Base-by-base conservation (phyloP, 2,329 filamentous ascomycete genomes). In the Stylonectria norvegica region DNA sequence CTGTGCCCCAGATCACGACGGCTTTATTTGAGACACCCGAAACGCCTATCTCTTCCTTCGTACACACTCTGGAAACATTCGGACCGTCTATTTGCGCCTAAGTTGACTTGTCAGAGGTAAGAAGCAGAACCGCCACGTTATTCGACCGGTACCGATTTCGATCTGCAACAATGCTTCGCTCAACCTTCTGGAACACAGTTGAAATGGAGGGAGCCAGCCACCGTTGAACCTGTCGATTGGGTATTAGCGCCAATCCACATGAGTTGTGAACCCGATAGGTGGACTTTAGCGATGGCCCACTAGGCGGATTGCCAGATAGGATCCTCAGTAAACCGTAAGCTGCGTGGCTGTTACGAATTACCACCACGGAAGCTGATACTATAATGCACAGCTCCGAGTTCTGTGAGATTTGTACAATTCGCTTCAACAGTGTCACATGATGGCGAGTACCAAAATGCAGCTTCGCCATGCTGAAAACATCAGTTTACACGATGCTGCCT, bases 141-240 rank as follows among this genome's bases (percentile, higher is more conserved):
- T 8, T 32, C 17, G 6, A 32, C 42, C 39, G 20, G 45, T 48
- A 31, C 37, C 40, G 51, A 49, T 53, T 40, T 47, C 30, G 33
- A 50, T 23, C 20, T 34, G 32, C 14, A 19, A 23, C 19, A 25
- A 6, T 17, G 12, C n/a, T 57, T 57, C 55, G 33, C 35, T 43
- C 34, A 55, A 41, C 34, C 52, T 57, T 57, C 54, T 54, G 46
- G 55, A 57, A 57, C 43, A 36, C n/a, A n/a, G n/a, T 27, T 36
- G 36, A 37, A 28, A 44, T 32, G 49, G n/a, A n/a, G n/a, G 38
- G 42, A 52, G 35, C 20, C 41, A 33, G 34, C 34, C 40, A 38
- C 34, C 14, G 43, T 19, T 30, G 40, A 48, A 45, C 42, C 40
- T 43, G 34, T 31, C 36, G 34, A 31, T 42, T 47, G 50, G 46